These are phyloP conservation scores for Lupinus albus DNA, from an alignment of 306 rosid genomes.

Conservation along the genomic window DNA sequence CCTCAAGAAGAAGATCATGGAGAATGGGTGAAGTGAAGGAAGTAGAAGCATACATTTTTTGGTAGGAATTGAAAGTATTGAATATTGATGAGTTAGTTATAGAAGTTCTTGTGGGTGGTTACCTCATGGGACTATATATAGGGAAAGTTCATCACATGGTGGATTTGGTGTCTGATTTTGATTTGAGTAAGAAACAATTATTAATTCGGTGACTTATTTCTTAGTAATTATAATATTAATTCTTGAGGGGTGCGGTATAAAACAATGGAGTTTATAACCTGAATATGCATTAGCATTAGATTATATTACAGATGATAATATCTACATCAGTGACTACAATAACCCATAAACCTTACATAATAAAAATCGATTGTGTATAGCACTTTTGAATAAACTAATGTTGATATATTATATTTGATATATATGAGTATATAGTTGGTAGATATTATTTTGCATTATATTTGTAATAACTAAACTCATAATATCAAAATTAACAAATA, in stretches of 20 bases:
- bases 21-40: conserved; percentile 42
- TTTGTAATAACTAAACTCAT: no score
- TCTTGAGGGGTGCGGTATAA: conserved; percentile 20
- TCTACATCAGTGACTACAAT: no score
- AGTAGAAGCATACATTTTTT: conserved; percentile 53
- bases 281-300: no score
- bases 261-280: neutral
- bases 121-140: conserved; percentile 40
- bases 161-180: conserved; percentile 21
- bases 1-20: conserved; percentile 41
- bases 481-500: no score
- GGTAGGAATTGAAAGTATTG: conserved; percentile 2
- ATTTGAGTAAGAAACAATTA: neutral
- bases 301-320: no score
- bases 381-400: no score
- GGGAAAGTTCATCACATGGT: conserved; percentile 25
- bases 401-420: no score
- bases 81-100: conserved; percentile 25
- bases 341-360: no score
- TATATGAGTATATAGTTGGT: no score
- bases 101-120: conserved; percentile 35
- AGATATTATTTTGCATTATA: no score
- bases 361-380: no score
- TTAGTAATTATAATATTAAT: conserved; percentile 49
- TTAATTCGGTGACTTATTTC: neutral